phyloP scores from a whole-genome alignment of 2,329 filamentous ascomycete species.

The Aspergillus sp. region DNA sequence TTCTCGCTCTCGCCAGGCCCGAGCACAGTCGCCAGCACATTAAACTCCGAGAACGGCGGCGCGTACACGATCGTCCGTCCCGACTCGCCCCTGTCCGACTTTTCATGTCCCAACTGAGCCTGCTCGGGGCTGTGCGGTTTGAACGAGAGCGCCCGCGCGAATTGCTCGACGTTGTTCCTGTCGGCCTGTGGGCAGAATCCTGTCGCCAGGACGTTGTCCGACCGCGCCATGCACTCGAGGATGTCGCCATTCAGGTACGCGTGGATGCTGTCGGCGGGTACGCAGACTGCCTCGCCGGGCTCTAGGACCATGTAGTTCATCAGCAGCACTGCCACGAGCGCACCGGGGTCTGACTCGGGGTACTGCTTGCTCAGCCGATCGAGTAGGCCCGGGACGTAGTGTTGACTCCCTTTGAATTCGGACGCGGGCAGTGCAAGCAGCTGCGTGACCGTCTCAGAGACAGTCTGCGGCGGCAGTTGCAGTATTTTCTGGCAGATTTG shows the following conservation, averaged over 20 bases:
- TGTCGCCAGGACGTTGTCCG: slow-evolving; percentile 72
- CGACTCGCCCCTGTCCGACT: slow-evolving; percentile 52
- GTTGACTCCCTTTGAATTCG: slow-evolving; percentile 49
- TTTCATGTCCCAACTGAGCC: slow-evolving; percentile 53
- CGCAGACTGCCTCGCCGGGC: slow-evolving; percentile 67
- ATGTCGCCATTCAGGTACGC: slow-evolving; percentile 73
- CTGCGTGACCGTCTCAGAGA: slow-evolving; percentile 54
- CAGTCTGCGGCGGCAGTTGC: slow-evolving; percentile 49
- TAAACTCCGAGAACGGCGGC: slow-evolving; percentile 71
- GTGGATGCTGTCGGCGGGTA: slow-evolving; percentile 72
- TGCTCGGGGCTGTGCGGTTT: slow-evolving; percentile 59
- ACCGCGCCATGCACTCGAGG: slow-evolving; percentile 75
- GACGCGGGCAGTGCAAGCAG: slow-evolving; percentile 51
- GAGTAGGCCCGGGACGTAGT: slow-evolving; percentile 64
- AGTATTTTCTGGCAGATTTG: slow-evolving; percentile 58
- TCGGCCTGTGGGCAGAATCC: slow-evolving; percentile 71
- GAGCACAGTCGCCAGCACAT: slow-evolving; percentile 63
- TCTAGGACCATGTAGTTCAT: slow-evolving; percentile 72
- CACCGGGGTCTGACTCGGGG: slow-evolving; percentile 62
- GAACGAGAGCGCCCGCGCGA: slow-evolving; percentile 64
- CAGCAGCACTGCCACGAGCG: slow-evolving; percentile 66
- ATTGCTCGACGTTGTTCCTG: slow-evolving; percentile 63
- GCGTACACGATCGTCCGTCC: slow-evolving; percentile 64
- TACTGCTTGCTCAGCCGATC: slow-evolving; percentile 67
- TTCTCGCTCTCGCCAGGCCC: slow-evolving; percentile 58